Evolutionary conservation across 768 basidiomycete species (phyloP).

Genomic region (Auricularia sp.): DNA sequence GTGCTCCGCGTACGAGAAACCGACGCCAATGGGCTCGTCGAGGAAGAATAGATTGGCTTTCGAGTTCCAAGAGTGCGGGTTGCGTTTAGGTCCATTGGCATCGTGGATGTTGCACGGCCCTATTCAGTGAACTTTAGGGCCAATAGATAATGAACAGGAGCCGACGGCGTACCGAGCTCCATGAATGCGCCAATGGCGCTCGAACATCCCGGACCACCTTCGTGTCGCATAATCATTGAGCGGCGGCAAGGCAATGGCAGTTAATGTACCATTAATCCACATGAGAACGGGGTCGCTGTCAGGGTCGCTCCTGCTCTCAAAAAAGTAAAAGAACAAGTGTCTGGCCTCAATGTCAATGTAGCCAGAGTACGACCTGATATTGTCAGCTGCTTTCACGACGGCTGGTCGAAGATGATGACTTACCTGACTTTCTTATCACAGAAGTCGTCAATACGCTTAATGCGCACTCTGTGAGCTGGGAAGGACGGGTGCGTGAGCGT

Average conservation of each 20-base stretch:
- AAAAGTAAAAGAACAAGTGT: slow-evolving; percentile 17
- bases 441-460: slow-evolving; percentile 5
- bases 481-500: slow-evolving; percentile 2
- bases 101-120: slow-evolving; percentile 18
- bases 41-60: slow-evolving; percentile 18
- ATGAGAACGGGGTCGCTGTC: slow-evolving; percentile 18
- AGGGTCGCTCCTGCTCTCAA: slow-evolving; percentile 18
- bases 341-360: slow-evolving; percentile 10
- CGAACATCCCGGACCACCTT: slow-evolving; percentile 25
- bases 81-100: slow-evolving; percentile 16
- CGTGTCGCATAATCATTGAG: background rate
- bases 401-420: background rate
- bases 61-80: slow-evolving; percentile 35
- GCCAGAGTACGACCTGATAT: slow-evolving; percentile 8
- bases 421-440: slow-evolving; percentile 6
- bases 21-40: slow-evolving; percentile 27
- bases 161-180: slow-evolving; percentile 5
- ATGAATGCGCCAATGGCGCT: slow-evolving; percentile 16
- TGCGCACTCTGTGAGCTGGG: slow-evolving; percentile 4
- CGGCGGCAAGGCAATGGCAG: background rate
- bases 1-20: slow-evolving; percentile 35
- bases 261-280: slow-evolving; percentile 14
- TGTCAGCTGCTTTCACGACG: background rate
- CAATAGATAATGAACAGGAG: background rate
- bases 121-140: background rate